phyloP scores from a whole-genome alignment of 2,329 filamentous ascomycete genomes.

The Pseudogymnoascus sp. region DNA sequence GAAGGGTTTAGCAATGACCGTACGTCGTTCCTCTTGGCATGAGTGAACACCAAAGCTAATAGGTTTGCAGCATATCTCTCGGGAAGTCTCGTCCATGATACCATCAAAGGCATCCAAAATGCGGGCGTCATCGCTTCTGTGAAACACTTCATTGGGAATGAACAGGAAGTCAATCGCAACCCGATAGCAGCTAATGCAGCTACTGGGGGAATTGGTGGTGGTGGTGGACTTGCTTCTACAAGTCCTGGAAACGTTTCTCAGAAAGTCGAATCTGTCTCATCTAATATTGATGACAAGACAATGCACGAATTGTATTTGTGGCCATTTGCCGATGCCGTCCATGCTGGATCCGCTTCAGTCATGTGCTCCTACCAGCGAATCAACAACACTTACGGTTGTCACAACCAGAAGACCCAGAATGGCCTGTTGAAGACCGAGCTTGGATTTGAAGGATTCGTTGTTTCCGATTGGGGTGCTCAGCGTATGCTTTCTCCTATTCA shows the following conservation, averaged over 20 bases:
- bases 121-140: slow-evolving; percentile 53
- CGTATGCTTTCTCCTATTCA: slow-evolving; percentile 71
- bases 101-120: slow-evolving; percentile 64
- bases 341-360: slow-evolving; percentile 67
- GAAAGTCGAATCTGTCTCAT: slow-evolving; percentile 64
- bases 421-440: slow-evolving; percentile 77
- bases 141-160: slow-evolving; percentile 57
- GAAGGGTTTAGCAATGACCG: slow-evolving; percentile 81
- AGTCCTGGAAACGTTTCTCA: slow-evolving; percentile 39
- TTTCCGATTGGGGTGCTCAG: slow-evolving; percentile 84
- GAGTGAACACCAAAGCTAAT: background rate
- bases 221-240: slow-evolving; percentile 36
- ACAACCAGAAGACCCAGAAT: slow-evolving; percentile 75
- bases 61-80: slow-evolving; percentile 61
- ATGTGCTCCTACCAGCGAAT: slow-evolving; percentile 82
- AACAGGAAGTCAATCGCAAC: slow-evolving; percentile 52
- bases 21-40: background rate
- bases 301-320: slow-evolving; percentile 75
- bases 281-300: slow-evolving; percentile 71
- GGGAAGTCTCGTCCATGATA: slow-evolving; percentile 70
- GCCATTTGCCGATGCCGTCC: slow-evolving; percentile 78
- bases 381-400: slow-evolving; percentile 63
- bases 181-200: slow-evolving; percentile 14
- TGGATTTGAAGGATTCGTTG: slow-evolving; percentile 79
- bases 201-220: slow-evolving; percentile 62